Conservation (phyloP, 768 basidiomycete genomes). For the Coprinellus aureogranulatus region DNA sequence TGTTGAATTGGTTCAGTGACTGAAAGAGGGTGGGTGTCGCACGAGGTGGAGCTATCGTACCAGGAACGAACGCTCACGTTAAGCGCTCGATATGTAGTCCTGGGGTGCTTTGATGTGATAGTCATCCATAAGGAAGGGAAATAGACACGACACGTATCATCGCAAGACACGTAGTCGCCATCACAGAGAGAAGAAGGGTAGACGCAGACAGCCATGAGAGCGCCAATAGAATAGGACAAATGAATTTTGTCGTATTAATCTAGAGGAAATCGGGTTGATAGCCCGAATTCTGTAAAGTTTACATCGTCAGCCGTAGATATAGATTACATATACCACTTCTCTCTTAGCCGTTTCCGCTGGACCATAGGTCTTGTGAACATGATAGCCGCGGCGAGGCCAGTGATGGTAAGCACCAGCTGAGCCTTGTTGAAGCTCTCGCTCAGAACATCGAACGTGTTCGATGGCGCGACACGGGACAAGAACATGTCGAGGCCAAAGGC, state of each 20-base stretch:
- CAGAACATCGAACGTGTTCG: conserved; percentile 88
- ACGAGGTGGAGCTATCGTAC: too few species aligned
- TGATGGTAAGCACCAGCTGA: conserved; percentile 82
- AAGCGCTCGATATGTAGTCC: too few species aligned
- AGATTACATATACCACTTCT: conserved; percentile 66
- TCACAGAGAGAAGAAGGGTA: too few species aligned
- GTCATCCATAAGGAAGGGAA: too few species aligned
- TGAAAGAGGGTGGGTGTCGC: too few species aligned
- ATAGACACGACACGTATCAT: too few species aligned
- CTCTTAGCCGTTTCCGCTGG: conserved; percentile 57
- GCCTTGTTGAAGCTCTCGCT: conserved; percentile 91
- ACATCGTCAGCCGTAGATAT: background rate
- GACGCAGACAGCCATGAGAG: too few species aligned
- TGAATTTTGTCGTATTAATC: background rate
- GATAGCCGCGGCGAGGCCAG: conserved; percentile 71
- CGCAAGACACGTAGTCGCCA: too few species aligned
- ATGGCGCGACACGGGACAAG: conserved; percentile 79
- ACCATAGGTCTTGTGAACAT: conserved; percentile 83
- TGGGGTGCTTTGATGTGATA: too few species aligned
- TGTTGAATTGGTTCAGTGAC: too few species aligned
- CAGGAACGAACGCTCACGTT: too few species aligned
- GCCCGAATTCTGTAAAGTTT: background rate
- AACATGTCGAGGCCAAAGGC: conserved; percentile 89
- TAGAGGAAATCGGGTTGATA: background rate
- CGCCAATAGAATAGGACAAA: too few species aligned